Evolutionary conservation across 495 filamentous ascomycete species (phyloP), one percentile per base, ranked within the genome.

Genomic region (Pyrenula massariospora): DNA sequence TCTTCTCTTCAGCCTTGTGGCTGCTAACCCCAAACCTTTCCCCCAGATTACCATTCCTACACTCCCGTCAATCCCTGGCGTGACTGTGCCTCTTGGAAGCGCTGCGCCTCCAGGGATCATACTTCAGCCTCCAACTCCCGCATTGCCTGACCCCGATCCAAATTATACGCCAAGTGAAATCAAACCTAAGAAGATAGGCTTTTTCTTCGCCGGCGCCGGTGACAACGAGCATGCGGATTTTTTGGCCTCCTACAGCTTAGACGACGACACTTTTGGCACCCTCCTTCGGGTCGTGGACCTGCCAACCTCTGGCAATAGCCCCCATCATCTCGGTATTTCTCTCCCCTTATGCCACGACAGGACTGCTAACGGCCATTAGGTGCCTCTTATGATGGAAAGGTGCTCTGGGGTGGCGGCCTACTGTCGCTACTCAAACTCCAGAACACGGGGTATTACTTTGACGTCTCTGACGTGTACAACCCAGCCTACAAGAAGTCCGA

Each of bases 361-460:
- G 31, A 42, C 15, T 42, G 5, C 8, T 42, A 42, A 42, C 31
- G 15, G 15, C 31, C 31, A 42, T 42, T 15, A 42, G 31, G 31
- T 15, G 58, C 73, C n/a, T 78, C 78, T 2, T 62, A 68, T 12
- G 81, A 84, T 66, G 81, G 81, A 52, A 82, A 82, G 70, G 77
- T 75, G n/a, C 57, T 84, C 3, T 69, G 78, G 54, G 80, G 81
- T 24, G 80, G 80, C 55, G 80, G 81, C 11, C 66, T 84, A 2
- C 67, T 84, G n/a, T 84, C 80, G 10, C 65, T 84, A 2, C 65
- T 84, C 53, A 84, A 84, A 65, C 77, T 3, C 15, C 57, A 71
- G 71, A 79, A 84, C 62, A 84, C 81, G 12, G 81, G 75, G 0
- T 84, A 79, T 66, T 84, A 82, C 70, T 84, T 84, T 53, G 80